Base-by-base conservation (phyloP, 148 eudicot species). In the Polygonum aviculare region DNA sequence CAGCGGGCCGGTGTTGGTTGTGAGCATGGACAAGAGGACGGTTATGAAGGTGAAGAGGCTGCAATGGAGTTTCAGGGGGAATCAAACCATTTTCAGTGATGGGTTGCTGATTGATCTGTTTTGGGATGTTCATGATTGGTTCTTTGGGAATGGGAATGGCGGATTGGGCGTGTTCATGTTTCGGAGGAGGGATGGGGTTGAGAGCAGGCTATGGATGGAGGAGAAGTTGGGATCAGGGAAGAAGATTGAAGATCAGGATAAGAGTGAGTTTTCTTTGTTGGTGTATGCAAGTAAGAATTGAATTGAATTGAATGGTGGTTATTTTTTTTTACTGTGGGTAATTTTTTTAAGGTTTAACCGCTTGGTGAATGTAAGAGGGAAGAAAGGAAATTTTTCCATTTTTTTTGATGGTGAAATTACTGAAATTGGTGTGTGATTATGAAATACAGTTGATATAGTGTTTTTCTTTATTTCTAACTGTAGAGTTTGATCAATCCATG, bases 71-170 rank as follows among this genome's bases (percentile, higher is more conserved):
- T 94, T 94, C 45, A 82, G 98, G 33, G 98, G 98, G 38, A 92
- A 92, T 79, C 96, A 92, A 79, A 86, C 90, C 0, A 85, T 94
- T 40, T 94, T 94, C 57, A 79, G 92, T 12, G 98, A 94, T 71
- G 97, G 97, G 3, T 82, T 94, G 79, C 39, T 89, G 69, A 85
- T 94, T 73, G 98, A 94, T 83, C 69, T 94, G 72, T 83, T 92
- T 86, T 94, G 97, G 97, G 97, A 94, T 86, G 97, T 94, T 22
- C 93, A 94, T 79, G 97, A 88, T 69, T 94, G 98, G 98, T 89
- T 92, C 60, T 87, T 76, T 22, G 81, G 78, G 49, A 74, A 81
- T 47, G 79, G 49, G 15, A 38, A 80, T 22, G 97, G 96, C 0
- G 97, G 96, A 0, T 71, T 11, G 50, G 98, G 90, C 0, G 92